These are phyloP conservation scores for Clonostachys solani DNA, from an alignment of 2,329 filamentous ascomycete species.

Conservation along the genomic window DNA sequence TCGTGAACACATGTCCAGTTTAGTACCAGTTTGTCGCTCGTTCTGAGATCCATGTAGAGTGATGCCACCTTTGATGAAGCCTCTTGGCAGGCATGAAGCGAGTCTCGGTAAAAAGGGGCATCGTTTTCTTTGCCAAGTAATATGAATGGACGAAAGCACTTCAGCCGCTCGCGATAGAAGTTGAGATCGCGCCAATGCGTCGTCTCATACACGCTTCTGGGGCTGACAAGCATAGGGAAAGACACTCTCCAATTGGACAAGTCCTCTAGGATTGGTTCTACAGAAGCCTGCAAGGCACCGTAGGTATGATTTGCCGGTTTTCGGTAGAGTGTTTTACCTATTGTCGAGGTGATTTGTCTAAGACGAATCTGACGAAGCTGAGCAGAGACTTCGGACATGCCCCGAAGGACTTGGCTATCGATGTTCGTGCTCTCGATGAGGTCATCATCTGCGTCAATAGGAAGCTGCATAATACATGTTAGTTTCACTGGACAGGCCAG, in stretches of 20 bases:
- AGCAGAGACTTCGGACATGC: not conserved
- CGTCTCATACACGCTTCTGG: not conserved
- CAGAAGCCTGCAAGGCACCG: not conserved
- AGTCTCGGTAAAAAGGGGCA: too few species aligned
- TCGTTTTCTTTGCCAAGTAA: too few species aligned
- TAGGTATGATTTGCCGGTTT: not conserved
- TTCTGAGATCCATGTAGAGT: not conserved
- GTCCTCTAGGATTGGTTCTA: not conserved
- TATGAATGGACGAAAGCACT: not conserved
- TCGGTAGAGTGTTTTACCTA: not conserved
- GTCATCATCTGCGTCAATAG: not conserved
- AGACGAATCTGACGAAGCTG: not conserved
- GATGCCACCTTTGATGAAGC: not conserved
- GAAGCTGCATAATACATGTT: not conserved
- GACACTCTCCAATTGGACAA: not conserved
- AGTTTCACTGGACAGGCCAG: too few species aligned
- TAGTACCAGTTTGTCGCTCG: not conserved
- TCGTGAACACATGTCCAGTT: not conserved
- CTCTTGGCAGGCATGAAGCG: not conserved
- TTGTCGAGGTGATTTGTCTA: not conserved
- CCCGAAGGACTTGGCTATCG: not conserved
- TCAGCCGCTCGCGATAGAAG: not conserved
- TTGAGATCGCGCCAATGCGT: not conserved
- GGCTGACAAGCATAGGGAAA: not conserved
- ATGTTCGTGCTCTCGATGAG: not conserved